Base-by-base conservation (phyloP, 164 flowering plant species). In the Litsea cubeba region DNA sequence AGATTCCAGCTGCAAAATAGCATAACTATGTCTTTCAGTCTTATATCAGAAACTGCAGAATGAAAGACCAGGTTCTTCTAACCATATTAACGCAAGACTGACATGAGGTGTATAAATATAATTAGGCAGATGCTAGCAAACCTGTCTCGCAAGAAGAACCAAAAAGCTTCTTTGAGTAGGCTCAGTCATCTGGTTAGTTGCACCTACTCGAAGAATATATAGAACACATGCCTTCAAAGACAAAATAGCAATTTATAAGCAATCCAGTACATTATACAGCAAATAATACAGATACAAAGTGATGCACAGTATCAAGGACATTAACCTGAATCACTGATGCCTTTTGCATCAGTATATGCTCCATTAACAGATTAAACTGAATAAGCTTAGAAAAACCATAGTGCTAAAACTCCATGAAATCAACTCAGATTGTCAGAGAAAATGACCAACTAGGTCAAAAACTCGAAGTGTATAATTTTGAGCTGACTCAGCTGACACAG, bases 131-230 rank as follows among this genome's bases (percentile, higher is more conserved):
- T 63, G 30, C 40, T 30, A 62, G 65, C 77, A 75, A 57, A 93
- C 99, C 97, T 93, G 95, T 69, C 87, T 87, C 58, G 91, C 97
- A 25, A 95, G 83, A 78, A 92, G 79, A 81, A 90, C 92, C 76
- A 88, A 82, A 79, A 93, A 90, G 74, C 80, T 83, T 82, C 97
- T 87, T 79, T 95, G 99, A 69, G 94, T 88, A 69, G 93, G 87
- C 82, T 95, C 99, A 17, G 83, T 88, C 99, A 95, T 93, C 78
- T 92, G 98, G 86, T 95, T 97, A 67, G 86, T 88, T 51, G 94
- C 79, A 73, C 99, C 99, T 49, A 95, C 95, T 24, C 98, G 91
- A 72, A 95, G 88, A 66, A 95, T 88, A 65, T 93, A 94, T 12
- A 94, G 84, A 76, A 92, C 91, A 80, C 99, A 95, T 62, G 99